A percentile compares a stretch with the other conserved stretches of the same genome.
These are phyloP conservation scores for Trypanosoma caninum DNA, from an alignment of 208 protist genomes.

Conservation along the genomic window DNA sequence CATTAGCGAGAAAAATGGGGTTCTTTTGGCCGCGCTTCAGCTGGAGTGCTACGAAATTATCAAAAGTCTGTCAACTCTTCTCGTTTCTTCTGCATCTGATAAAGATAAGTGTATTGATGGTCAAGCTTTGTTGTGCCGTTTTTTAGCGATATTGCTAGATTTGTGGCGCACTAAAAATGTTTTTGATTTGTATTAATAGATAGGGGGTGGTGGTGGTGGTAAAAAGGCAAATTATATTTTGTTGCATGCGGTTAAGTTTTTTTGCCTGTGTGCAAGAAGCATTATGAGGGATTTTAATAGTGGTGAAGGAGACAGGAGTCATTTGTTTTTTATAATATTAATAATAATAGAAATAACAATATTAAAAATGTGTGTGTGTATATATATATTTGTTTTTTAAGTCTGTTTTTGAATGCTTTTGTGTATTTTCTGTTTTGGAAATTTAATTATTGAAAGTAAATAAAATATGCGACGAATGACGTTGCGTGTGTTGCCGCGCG, in stretches of 20 bases:
- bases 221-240: neutral
- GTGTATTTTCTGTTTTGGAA: neutral
- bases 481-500: neutral
- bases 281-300: no score
- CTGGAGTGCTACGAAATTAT: conserved; percentile 15
- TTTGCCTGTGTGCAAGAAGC: no score
- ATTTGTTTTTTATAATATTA: no score
- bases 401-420: neutral
- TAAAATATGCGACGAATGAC: conserved; percentile 19
- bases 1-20: conserved; percentile 26
- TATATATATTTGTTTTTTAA: neutral
- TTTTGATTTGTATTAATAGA: conserved; percentile 6
- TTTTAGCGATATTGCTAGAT: conserved; percentile 29
- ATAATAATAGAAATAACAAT: neutral
- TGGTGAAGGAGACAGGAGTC: no score
- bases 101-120: neutral
- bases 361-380: neutral
- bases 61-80: neutral
- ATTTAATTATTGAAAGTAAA: neutral
- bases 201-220: neutral
- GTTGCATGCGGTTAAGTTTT: no score
- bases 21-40: conserved; percentile 8
- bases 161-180: conserved; percentile 67
- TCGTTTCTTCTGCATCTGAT: neutral
- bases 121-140: conserved; percentile 26